These are phyloP conservation scores for Collybia nuda DNA, from an alignment of 768 basidiomycete genomes.

Conservation along the genomic window DNA sequence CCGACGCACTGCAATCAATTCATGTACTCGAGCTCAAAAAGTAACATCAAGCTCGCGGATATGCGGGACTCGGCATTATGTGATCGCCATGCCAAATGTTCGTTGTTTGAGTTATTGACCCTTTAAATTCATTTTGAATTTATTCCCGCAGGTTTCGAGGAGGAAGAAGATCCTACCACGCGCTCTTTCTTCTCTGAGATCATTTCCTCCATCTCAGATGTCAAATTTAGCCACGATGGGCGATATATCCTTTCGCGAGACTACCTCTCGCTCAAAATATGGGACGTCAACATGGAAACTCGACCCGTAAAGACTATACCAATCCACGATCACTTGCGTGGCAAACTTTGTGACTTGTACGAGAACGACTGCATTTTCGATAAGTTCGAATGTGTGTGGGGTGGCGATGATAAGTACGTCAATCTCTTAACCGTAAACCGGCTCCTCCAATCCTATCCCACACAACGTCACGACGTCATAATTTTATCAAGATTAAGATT, in stretches of 20 bases:
- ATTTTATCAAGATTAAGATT: slow-evolving; percentile 2
- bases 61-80: slow-evolving; percentile 98
- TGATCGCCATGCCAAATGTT: slow-evolving; percentile 95
- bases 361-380: slow-evolving; percentile 99
- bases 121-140: slow-evolving; percentile 10
- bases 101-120: slow-evolving; percentile 25
- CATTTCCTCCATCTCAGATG: slow-evolving; percentile 98
- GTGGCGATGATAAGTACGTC: slow-evolving; percentile 91
- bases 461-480: slow-evolving; percentile 15
- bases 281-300: slow-evolving; percentile 99
- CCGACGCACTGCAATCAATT: slow-evolving; percentile 97
- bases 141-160: slow-evolving; percentile 80
- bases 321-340: slow-evolving; percentile 96
- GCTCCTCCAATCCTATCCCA: not conserved
- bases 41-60: slow-evolving; percentile 98
- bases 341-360: slow-evolving; percentile 97
- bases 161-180: slow-evolving; percentile 96
- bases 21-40: slow-evolving; percentile 99
- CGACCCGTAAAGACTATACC: slow-evolving; percentile 96
- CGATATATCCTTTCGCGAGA: slow-evolving; percentile 96
- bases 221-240: slow-evolving; percentile 98
- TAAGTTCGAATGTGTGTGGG: slow-evolving; percentile 99
- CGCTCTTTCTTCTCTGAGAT: slow-evolving; percentile 99
- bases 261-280: slow-evolving; percentile 97
- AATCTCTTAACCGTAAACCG: slow-evolving; percentile 1